These are phyloP conservation scores for Poronia punctata DNA, from an alignment of 495 filamentous ascomycete genomes.

Conservation along the genomic window DNA sequence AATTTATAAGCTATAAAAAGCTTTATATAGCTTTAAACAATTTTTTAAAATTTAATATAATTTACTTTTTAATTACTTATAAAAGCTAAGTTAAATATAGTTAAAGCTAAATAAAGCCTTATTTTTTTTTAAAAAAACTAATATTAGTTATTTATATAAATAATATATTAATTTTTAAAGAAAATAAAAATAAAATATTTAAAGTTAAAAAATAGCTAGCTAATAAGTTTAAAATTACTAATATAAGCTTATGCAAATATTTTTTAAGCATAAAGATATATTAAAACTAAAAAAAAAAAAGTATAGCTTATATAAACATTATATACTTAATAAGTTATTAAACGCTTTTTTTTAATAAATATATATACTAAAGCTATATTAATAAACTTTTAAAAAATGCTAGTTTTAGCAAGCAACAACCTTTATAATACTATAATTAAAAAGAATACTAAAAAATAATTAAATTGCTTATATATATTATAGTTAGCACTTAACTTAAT, in stretches of 20 bases:
- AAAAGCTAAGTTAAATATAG: not conserved
- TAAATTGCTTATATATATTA: no score
- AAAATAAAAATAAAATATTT: not conserved
- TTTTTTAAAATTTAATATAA: not conserved
- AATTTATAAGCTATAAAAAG: not conserved
- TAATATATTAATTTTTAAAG: constrained; percentile 4
- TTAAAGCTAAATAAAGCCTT: constrained; percentile 1
- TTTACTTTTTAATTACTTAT: not conserved
- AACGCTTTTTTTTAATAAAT: not conserved
- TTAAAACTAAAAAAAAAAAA: not conserved
- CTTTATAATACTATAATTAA: constrained; percentile 4
- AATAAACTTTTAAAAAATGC: constrained; percentile 1
- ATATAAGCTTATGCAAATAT: not conserved
- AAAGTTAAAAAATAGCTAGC: constrained; percentile 1
- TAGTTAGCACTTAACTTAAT: no score
- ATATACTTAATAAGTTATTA: not conserved
- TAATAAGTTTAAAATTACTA: not conserved
- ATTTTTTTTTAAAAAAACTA: not conserved
- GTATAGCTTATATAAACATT: not conserved
- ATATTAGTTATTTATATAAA: constrained; percentile 2
- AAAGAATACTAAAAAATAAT: no score
- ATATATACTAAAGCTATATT: constrained; percentile 1
- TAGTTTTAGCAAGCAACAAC: not conserved
- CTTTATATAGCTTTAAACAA: constrained; percentile 1
- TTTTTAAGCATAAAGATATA: not conserved